phyloP scores from a whole-genome alignment of 2,329 filamentous ascomycete genomes.

The Talaromyces atroroseus region DNA sequence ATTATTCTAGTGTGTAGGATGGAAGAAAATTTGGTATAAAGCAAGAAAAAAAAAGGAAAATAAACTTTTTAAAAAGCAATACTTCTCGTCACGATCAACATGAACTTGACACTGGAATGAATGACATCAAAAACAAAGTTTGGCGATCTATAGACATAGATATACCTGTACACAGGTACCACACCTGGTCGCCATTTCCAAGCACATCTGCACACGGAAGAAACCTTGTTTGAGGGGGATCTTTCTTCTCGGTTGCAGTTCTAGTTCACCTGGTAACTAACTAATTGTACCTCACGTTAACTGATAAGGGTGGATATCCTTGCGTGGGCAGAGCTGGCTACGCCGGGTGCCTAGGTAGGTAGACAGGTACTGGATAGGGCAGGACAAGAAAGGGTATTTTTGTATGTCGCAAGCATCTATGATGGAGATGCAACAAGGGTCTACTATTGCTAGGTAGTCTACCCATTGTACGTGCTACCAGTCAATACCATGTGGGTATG shows the following conservation, averaged over 20 bases:
- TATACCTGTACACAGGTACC: too few relatives aligned
- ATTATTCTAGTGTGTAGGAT: neutral
- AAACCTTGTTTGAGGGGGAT: neutral
- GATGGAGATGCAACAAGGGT: too few relatives aligned
- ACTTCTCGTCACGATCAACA: neutral
- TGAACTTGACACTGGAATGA: slow-evolving; percentile 4
- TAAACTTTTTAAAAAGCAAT: neutral
- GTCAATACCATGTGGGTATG: too few relatives aligned
- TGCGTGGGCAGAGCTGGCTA: neutral
- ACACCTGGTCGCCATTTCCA: neutral
- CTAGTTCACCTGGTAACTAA: neutral
- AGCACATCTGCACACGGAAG: neutral
- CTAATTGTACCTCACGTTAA: neutral
- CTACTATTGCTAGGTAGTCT: too few relatives aligned
- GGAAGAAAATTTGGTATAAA: neutral
- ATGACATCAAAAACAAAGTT: neutral
- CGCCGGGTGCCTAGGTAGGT: neutral
- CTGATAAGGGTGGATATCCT: slow-evolving; percentile 1
- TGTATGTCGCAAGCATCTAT: neutral
- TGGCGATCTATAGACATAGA: neutral
- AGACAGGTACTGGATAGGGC: neutral
- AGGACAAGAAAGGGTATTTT: neutral
- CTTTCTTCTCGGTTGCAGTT: neutral
- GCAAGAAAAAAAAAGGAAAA: neutral
- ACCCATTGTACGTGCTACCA: too few relatives aligned